These are phyloP conservation scores for Linnemannia exigua DNA, from an alignment of 192 early-diverging fungal species.

Conservation along the genomic window DNA sequence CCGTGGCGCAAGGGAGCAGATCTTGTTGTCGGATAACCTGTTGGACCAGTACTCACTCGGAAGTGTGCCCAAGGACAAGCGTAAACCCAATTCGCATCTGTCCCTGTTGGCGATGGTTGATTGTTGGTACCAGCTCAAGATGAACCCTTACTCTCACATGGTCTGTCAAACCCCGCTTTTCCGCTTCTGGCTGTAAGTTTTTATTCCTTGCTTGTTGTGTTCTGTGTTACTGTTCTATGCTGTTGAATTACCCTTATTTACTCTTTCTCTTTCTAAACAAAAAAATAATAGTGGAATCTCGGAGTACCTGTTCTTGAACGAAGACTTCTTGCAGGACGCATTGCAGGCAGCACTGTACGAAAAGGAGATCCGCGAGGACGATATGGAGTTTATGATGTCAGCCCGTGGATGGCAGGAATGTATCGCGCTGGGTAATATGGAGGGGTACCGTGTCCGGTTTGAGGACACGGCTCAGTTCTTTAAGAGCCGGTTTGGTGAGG, in stretches of 20 bases:
- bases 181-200: slow-evolving; percentile 84
- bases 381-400: slow-evolving; percentile 93
- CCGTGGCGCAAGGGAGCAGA: slow-evolving; percentile 66
- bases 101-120: slow-evolving; percentile 95
- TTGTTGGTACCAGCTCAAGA: slow-evolving; percentile 88
- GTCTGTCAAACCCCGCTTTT: slow-evolving; percentile 98
- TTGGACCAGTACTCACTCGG: slow-evolving; percentile 93
- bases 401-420: slow-evolving; percentile 95
- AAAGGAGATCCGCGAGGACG: slow-evolving; percentile 82
- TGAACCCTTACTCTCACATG: slow-evolving; percentile 94
- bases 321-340: slow-evolving; percentile 86
- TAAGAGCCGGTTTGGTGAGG: slow-evolving; percentile 69
- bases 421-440: slow-evolving; percentile 85
- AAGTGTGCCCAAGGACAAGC: slow-evolving; percentile 76
- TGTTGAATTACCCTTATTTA: background rate
- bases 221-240: background rate
- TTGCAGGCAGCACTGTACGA: slow-evolving; percentile 86
- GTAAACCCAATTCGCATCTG: slow-evolving; percentile 91
- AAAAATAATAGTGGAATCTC: slow-evolving; percentile 79
- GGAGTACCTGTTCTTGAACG: slow-evolving; percentile 91
- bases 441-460: slow-evolving; percentile 88
- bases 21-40: slow-evolving; percentile 84
- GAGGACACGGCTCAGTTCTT: slow-evolving; percentile 90
- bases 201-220: background rate
- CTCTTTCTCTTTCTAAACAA: background rate